Evolutionary conservation across 106 monocot species (phyloP), one percentile per base, ranked within the genome.

Genomic region (Agapanthus africanus): DNA sequence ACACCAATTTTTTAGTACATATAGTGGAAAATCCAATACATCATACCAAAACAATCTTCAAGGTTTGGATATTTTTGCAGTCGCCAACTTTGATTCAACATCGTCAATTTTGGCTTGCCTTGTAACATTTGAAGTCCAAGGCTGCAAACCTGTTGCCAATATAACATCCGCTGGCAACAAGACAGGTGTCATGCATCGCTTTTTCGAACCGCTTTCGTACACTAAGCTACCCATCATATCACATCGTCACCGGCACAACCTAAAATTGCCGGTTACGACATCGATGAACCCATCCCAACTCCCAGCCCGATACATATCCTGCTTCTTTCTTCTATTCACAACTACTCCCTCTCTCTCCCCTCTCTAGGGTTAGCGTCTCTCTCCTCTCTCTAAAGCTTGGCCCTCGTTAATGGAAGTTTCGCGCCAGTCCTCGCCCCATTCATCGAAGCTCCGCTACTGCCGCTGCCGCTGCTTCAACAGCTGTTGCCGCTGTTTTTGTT

Each of bases 391-490:
- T 18, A 18, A n/a, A 35, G n/a, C 26, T 40, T 14, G 27, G 6
- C 18, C 56, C 28, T 15, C 41, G 30, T 71, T 59, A 71, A 71
- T 71, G 71, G 73, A 63, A 35, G 30, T 30, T 32, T 23, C 73
- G 63, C 64, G 33, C 49, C 36, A 11, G 51, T n/a, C 34, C 31
- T 27, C 32, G 42, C 40, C 26, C 31, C 44, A 28, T 26, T 62
- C 63, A 7, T 63, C 73, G 8, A 19, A n/a, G 4, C 23, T 49
- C 11, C 73, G 63, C 11, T 64, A 71, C 59, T 71, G 57, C 40
- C 41, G 59, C 59, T 57, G 71, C 72, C 46, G 42, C 66, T 66
- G 66, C 27, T 44, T 2, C 11, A 25, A 35, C 65, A 16, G 65
- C 40, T 65, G 21, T 28, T 39, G 44, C 34, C 30, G 23, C 23